A percentile compares a stretch with the other conserved stretches of the same genome.
Evolutionary conservation across 140 eudicot genomes (phyloP).

Genomic region (Cichorium intybus): DNA sequence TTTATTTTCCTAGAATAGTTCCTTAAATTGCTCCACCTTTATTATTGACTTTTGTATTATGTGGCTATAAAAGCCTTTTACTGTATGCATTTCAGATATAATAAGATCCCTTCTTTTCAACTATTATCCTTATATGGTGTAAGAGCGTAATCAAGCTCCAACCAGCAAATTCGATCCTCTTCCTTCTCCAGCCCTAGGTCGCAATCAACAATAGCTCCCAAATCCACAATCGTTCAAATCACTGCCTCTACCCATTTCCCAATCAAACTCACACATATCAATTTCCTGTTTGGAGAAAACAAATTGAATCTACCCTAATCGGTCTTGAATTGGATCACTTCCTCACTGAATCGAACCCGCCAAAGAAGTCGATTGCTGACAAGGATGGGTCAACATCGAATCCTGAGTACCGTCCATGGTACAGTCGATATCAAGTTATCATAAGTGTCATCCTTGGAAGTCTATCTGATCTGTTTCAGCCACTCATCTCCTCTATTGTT

Average conservation of each 20-base stretch:
- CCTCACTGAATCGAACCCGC: not conserved
- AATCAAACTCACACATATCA: not conserved
- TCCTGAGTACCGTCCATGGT: not conserved
- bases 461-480: not conserved
- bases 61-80: too few relatives aligned
- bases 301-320: not conserved
- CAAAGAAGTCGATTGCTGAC: not conserved
- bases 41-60: too few relatives aligned
- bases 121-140: too few relatives aligned
- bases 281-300: not conserved
- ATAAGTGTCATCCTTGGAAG: conserved; percentile 12
- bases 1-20: too few relatives aligned
- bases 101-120: too few relatives aligned
- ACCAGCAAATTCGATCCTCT: too few relatives aligned
- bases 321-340: not conserved
- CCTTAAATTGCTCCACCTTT: too few relatives aligned
- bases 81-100: too few relatives aligned
- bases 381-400: not conserved
- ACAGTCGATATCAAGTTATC: not conserved
- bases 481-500: not conserved
- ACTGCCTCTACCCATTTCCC: not conserved
- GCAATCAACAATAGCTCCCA: too few relatives aligned
- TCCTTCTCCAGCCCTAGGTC: too few relatives aligned
- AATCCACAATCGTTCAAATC: too few relatives aligned
- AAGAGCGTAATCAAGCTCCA: too few relatives aligned